Base-by-base conservation (phyloP, 2,329 filamentous ascomycete species). In the Ampelomyces quisqualis region DNA sequence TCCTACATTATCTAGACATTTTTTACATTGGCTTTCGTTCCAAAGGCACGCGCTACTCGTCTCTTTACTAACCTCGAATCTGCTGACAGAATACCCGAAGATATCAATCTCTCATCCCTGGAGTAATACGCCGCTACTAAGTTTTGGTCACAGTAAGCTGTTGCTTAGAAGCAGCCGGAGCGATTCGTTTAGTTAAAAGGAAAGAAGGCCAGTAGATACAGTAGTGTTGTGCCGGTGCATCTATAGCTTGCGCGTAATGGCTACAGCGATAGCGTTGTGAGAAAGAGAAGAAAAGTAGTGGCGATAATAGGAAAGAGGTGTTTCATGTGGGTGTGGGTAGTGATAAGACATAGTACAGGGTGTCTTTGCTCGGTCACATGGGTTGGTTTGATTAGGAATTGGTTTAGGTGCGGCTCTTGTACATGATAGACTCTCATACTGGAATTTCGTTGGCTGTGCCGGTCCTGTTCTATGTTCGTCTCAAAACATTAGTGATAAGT, bases 21-120 rank as follows among this genome's bases (percentile, higher is more conserved):
- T 2, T 64, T 73, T 51, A 76, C 77, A 43, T 70, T 67, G 32
- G 53, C 69, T 3, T 78, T 78, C 48, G 61, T 79, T 0, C 75
- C 75, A 1, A 67, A 38, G 36, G 55, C 53, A 53, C 32, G 22
- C n/a, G 4, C n/a, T 1, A 17, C 0, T 45, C 51, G 55, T 64
- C 2, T 64, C 59, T 35, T 53, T 64, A 40, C 47, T 63, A 33
- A 60, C 27, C 58, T 56, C 4, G 60, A 65, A 34, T 64, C 61
- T 2, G 56, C 58, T 2, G 58, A 52, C 10, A 46, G 60, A 2
- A 53, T 56, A 2, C 59, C 65, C 3, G 63, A 67, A 45, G 61
- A 67, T 18, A 44, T 67, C 21, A 60, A 63, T 36, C 53, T 56
- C 17, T 52, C 57, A 27, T 67, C 63, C 34, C 43, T 38, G 8